These are phyloP conservation scores for Cryptosporidium ryanae DNA, from an alignment of 169 alveolate species.

Conservation along the genomic window DNA sequence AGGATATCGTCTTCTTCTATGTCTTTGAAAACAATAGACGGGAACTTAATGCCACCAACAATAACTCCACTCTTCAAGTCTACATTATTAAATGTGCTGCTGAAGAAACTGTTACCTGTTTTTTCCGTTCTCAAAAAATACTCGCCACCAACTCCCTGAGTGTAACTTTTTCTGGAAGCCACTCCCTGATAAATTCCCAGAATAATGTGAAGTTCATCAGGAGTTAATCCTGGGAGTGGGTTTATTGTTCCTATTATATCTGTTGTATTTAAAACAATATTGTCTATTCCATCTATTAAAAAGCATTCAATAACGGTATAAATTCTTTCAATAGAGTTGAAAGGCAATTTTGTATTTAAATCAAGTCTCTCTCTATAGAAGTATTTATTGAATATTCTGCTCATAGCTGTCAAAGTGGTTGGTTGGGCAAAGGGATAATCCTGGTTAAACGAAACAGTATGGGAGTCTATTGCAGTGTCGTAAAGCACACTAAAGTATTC, in stretches of 20 bases:
- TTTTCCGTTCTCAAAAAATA: slow-evolving; percentile 28
- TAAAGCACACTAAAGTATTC: slow-evolving; percentile 39
- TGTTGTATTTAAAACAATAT: slow-evolving; percentile 61
- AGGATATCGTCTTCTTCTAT: slow-evolving; percentile 1
- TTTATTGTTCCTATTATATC: slow-evolving; percentile 47
- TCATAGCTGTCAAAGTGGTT: slow-evolving; percentile 58
- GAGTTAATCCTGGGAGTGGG: slow-evolving; percentile 34
- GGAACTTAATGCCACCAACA: slow-evolving; percentile 50
- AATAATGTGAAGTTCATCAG: slow-evolving; percentile 14
- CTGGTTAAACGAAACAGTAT: slow-evolving; percentile 40
- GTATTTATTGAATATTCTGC: slow-evolving; percentile 20
- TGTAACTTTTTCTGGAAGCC: slow-evolving; percentile 67
- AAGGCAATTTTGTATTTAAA: slow-evolving; percentile 18
- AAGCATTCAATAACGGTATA: slow-evolving; percentile 64
- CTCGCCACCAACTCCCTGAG: slow-evolving; percentile 29
- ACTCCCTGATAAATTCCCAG: slow-evolving; percentile 50
- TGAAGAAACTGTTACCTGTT: slow-evolving; percentile 34
- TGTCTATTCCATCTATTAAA: slow-evolving; percentile 60
- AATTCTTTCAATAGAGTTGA: slow-evolving; percentile 64
- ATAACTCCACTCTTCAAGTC: slow-evolving; percentile 35
- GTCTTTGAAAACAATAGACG: not conserved
- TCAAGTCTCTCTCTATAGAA: slow-evolving; percentile 38
- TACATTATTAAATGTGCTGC: slow-evolving; percentile 55
- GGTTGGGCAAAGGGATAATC: slow-evolving; percentile 76
- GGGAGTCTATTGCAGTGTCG: slow-evolving; percentile 29